Conservation (phyloP, 352 stramenopile species). For the Globisporangium camurandrum region DNA sequence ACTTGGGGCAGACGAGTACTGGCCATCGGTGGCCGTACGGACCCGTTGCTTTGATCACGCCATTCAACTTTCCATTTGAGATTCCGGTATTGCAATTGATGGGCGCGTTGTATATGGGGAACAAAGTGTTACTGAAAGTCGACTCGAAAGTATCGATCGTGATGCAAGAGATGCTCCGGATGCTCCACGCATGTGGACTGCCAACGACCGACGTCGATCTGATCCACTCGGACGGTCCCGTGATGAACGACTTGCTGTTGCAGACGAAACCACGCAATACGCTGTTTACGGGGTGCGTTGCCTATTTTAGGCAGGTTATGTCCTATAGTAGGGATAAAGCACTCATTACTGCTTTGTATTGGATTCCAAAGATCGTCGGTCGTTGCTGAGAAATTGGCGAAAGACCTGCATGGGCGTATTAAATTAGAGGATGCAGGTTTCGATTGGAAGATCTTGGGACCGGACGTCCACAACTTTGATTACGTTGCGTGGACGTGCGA, state of each 20-base stretch:
- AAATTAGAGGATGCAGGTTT: conserved; percentile 98
- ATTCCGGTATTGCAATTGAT: conserved; percentile 99
- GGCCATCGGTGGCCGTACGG: conserved; percentile 96
- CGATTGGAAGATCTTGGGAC: conserved; percentile 98
- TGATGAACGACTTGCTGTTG: conserved; percentile 94
- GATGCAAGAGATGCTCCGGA: conserved; percentile 96
- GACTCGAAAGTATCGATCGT: conserved; percentile 95
- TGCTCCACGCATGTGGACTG: conserved; percentile 96
- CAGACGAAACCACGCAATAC: conserved; percentile 93
- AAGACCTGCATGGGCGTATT: conserved; percentile 88
- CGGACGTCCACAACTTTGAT: conserved; percentile 93
- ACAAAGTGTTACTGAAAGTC: conserved; percentile 95
- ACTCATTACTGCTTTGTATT: too few species aligned
- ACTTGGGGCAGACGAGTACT: conserved; percentile 91
- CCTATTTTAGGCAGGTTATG: not conserved
- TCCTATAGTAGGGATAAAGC: not conserved
- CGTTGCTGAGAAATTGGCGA: conserved; percentile 91
- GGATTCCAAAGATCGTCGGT: conserved; percentile 82
- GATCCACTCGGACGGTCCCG: conserved; percentile 91
- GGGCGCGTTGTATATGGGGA: conserved; percentile 97
- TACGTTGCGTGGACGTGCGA: conserved; percentile 98
- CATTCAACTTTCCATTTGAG: conserved; percentile 98
- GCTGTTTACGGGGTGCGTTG: conserved; percentile 93
- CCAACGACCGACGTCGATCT: conserved; percentile 94
- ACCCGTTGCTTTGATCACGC: conserved; percentile 93